phyloP scores from a whole-genome alignment of 495 filamentous ascomycete genomes.

The Lepidopterella palustris region DNA sequence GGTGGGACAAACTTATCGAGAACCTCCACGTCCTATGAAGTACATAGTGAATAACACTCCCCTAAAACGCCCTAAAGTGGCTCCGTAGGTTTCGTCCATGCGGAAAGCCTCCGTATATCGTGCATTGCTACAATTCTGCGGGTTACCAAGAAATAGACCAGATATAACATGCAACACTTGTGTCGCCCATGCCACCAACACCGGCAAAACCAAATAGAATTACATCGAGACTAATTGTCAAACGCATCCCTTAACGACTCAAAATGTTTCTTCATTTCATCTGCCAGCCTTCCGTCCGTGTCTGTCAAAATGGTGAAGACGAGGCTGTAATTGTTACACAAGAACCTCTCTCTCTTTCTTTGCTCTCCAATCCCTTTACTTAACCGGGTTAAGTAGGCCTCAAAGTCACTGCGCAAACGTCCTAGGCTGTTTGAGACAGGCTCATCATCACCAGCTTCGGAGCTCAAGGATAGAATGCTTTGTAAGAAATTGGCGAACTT shows the following conservation, averaged over 20 bases:
- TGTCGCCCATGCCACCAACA: background rate
- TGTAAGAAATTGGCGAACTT: conserved; percentile 86
- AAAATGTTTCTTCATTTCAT: conserved; percentile 65
- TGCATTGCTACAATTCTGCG: too few relatives aligned
- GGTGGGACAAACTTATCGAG: too few relatives aligned
- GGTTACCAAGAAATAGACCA: too few relatives aligned
- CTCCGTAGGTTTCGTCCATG: too few relatives aligned
- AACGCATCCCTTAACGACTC: conserved; percentile 49
- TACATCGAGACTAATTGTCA: conserved; percentile 16
- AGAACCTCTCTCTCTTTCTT: conserved; percentile 76
- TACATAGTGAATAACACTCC: too few relatives aligned
- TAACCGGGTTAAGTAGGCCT: conserved; percentile 65
- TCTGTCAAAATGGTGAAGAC: conserved; percentile 86
- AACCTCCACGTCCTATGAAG: too few relatives aligned
- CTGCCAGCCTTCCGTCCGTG: conserved; percentile 69
- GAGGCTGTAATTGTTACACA: conserved; percentile 91
- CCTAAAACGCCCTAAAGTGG: too few relatives aligned
- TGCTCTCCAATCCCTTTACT: conserved; percentile 63
- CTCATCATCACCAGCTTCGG: conserved; percentile 86
- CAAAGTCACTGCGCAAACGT: conserved; percentile 68
- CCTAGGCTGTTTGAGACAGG: conserved; percentile 74
- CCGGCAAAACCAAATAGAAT: background rate
- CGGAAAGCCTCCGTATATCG: too few relatives aligned
- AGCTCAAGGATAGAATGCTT: conserved; percentile 72
- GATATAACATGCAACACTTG: background rate